Evolutionary conservation across 345 rosid genomes (phyloP).

Genomic region (Eucalyptus leucophloia): DNA sequence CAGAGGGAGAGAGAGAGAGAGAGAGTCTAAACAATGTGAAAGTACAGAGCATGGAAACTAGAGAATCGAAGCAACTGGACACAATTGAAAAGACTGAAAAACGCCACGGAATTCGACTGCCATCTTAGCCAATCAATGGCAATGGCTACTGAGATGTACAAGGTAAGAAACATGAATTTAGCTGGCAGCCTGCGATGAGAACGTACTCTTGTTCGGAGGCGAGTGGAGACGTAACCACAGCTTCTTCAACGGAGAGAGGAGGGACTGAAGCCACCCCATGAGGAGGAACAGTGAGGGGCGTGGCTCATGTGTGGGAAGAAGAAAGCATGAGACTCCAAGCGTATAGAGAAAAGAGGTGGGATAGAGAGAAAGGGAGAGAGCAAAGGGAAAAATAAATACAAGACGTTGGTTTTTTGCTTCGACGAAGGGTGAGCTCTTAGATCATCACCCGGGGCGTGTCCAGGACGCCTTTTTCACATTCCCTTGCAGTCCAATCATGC

Average conservation of each 20-base stretch:
- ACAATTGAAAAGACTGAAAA: neutral
- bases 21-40: neutral
- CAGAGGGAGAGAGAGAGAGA: too few species aligned
- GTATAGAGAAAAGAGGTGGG: neutral
- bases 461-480: neutral
- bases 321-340: neutral
- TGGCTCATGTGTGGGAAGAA: slow-evolving; percentile 17
- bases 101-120: neutral
- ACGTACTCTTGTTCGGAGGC: slow-evolving; percentile 61
- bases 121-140: neutral
- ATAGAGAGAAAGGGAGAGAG: neutral
- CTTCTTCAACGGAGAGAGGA: slow-evolving; percentile 91
- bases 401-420: slow-evolving; percentile 16
- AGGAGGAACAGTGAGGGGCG: slow-evolving; percentile 9
- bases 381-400: neutral
- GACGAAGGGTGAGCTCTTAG: slow-evolving; percentile 12
- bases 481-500: slow-evolving; percentile 32
- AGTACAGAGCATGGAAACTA: neutral
- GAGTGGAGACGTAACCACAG: slow-evolving; percentile 75
- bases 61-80: neutral
- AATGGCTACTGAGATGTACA: neutral
- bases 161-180: neutral
- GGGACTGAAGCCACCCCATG: slow-evolving; percentile 91
- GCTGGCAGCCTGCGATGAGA: neutral
- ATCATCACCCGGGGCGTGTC: neutral